Conservation (phyloP, 257 asterid species). For the Forsythia suspensa region DNA sequence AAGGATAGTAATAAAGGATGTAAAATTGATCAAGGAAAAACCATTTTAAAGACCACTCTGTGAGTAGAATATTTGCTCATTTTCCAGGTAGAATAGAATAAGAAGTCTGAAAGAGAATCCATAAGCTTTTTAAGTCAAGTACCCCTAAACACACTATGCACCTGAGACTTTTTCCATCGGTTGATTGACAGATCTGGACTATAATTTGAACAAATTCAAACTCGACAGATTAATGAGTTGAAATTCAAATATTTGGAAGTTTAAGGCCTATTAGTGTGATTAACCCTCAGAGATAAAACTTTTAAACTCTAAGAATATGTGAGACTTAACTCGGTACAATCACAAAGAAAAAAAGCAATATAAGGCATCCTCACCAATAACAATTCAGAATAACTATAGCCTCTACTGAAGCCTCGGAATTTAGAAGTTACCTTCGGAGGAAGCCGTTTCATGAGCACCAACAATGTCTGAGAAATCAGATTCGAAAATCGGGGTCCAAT, state of each 20-base stretch:
- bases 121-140: neutral
- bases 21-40: neutral
- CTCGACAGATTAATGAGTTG: neutral
- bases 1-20: neutral
- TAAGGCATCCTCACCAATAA: neutral
- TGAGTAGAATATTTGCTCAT: neutral
- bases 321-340: neutral
- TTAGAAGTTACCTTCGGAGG: constrained; percentile 78
- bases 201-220: neutral
- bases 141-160: neutral
- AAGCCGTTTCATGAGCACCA: constrained; percentile 86
- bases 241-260: neutral
- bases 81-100: neutral
- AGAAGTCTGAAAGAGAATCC: neutral
- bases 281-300: neutral
- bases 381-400: neutral
- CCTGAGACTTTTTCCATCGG: neutral
- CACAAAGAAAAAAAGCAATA: neutral
- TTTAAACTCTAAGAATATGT: neutral
- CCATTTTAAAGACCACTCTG: neutral
- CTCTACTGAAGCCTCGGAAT: constrained; percentile 7
- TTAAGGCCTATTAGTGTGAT: neutral
- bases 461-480: constrained; percentile 84
- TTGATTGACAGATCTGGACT: neutral
- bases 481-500: constrained; percentile 97